These are phyloP conservation scores for Pleurotus sapidus DNA, from an alignment of 768 basidiomycete species.

Conservation along the genomic window DNA sequence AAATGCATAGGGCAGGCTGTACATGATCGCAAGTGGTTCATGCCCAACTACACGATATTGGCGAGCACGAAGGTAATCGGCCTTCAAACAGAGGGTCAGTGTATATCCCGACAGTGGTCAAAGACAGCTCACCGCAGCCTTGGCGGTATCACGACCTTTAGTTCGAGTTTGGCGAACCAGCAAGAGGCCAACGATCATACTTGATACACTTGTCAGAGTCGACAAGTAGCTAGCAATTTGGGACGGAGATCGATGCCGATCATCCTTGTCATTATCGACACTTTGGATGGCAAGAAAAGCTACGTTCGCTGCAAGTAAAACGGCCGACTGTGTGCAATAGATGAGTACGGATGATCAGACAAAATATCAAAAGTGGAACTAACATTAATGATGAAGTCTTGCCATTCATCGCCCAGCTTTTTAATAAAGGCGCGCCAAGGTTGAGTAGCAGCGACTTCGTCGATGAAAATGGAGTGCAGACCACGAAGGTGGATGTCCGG, in stretches of 20 bases:
- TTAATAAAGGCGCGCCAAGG: conserved; percentile 38
- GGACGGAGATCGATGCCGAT: conserved; percentile 16
- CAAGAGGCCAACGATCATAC: conserved; percentile 39
- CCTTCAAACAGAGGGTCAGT: conserved; percentile 13
- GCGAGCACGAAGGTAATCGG: conserved; percentile 17
- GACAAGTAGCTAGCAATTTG: conserved; percentile 45
- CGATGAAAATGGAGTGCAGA: conserved; percentile 47
- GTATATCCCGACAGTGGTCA: conserved; percentile 5
- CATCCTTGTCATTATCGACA: conserved; percentile 20
- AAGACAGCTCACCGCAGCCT: conserved; percentile 27
- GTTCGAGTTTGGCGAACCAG: conserved; percentile 40
- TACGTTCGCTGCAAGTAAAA: conserved; percentile 47
- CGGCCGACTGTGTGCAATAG: conserved; percentile 33
- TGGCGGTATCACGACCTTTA: conserved; percentile 23
- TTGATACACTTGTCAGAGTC: conserved; percentile 35
- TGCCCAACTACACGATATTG: conserved; percentile 21
- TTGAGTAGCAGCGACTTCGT: conserved; percentile 31
- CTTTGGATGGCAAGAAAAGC: conserved; percentile 46
- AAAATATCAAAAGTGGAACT: conserved; percentile 9
- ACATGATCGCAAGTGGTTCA: conserved; percentile 35
- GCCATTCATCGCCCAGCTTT: conserved; percentile 35
- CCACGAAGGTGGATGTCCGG: conserved; percentile 38
- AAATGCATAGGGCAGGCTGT: conserved; percentile 36
- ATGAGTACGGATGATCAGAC: not conserved
- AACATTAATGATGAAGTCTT: conserved; percentile 42